These are phyloP conservation scores for Geranomyces variabilis DNA, from an alignment of 192 early-diverging fungal species.

Conservation along the genomic window DNA sequence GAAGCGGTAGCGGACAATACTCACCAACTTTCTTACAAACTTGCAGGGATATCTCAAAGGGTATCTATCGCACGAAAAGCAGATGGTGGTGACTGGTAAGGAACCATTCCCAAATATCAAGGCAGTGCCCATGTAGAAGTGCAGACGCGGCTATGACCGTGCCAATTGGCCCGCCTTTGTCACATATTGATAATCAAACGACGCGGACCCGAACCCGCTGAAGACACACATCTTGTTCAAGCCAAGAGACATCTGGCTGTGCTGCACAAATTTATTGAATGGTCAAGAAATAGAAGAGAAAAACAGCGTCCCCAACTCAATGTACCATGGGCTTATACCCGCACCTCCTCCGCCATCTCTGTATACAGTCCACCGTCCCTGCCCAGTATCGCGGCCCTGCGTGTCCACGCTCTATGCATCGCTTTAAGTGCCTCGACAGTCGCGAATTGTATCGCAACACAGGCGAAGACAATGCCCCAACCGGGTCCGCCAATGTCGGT, in stretches of 20 bases:
- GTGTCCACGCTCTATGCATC: neutral
- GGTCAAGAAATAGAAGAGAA: no score
- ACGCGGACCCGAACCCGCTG: no score
- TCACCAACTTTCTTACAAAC: no score
- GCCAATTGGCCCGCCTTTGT: no score
- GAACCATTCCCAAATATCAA: conserved; percentile 75
- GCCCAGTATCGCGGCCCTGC: neutral
- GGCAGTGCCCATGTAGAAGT: conserved; percentile 14
- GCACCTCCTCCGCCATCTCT: conserved; percentile 28
- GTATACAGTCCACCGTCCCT: conserved; percentile 18
- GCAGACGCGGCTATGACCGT: neutral
- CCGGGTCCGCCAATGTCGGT: conserved; percentile 39
- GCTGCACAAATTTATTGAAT: no score
- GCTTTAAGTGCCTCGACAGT: conserved; percentile 48
- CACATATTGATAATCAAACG: no score
- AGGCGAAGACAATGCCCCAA: conserved; percentile 48
- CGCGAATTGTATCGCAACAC: conserved; percentile 50
- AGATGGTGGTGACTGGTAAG: conserved; percentile 72
- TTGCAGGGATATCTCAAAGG: conserved; percentile 80
- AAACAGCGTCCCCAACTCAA: no score
- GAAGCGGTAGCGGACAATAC: no score
- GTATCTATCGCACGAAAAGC: conserved; percentile 81
- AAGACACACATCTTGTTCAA: no score
- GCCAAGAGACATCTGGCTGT: no score
- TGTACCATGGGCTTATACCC: conserved; percentile 10